Percentiles rank a stretch among this genome's conserved stretches.
These are phyloP conservation scores for Phytophthora europaea DNA, from an alignment of 352 stramenopile genomes.

Conservation along the genomic window DNA sequence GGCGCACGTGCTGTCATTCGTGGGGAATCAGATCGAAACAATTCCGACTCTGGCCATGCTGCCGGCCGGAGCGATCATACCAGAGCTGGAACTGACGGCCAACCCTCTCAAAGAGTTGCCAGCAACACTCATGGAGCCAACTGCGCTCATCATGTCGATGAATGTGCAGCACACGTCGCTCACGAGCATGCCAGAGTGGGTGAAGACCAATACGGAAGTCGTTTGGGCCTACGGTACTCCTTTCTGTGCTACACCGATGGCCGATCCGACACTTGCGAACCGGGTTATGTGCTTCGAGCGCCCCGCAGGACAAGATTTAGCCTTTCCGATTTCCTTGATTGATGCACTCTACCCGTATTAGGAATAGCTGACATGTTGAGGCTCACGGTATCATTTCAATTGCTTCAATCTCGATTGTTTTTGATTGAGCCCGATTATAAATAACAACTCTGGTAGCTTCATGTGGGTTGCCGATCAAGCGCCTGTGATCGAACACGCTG, in stretches of 20 bases:
- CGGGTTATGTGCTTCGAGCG: constrained; percentile 25
- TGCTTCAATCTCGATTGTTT: too few species aligned
- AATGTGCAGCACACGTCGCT: constrained; percentile 28
- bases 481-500: too few species aligned
- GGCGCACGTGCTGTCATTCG: constrained; percentile 15
- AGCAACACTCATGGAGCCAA: constrained; percentile 12
- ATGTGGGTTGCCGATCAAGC: too few species aligned
- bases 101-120: constrained; percentile 30
- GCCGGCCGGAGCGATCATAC: constrained; percentile 28
- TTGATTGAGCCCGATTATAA: too few species aligned
- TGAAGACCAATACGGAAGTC: constrained; percentile 23
- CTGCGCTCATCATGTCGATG: constrained; percentile 24
- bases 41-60: constrained; percentile 31
- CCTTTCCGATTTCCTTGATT: constrained; percentile 14
- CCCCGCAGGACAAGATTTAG: background rate
- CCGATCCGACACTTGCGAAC: constrained; percentile 21
- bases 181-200: constrained; percentile 19
- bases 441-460: too few species aligned
- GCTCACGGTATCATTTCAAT: too few species aligned
- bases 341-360: constrained; percentile 2
- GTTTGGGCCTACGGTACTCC: constrained; percentile 25
- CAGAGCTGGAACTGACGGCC: constrained; percentile 13
- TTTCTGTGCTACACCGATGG: constrained; percentile 18
- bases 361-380: too few species aligned
- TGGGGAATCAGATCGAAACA: constrained; percentile 18